Conservation (phyloP, 108 stramenopile genomes). For the Stephanodiscus triporus region DNA sequence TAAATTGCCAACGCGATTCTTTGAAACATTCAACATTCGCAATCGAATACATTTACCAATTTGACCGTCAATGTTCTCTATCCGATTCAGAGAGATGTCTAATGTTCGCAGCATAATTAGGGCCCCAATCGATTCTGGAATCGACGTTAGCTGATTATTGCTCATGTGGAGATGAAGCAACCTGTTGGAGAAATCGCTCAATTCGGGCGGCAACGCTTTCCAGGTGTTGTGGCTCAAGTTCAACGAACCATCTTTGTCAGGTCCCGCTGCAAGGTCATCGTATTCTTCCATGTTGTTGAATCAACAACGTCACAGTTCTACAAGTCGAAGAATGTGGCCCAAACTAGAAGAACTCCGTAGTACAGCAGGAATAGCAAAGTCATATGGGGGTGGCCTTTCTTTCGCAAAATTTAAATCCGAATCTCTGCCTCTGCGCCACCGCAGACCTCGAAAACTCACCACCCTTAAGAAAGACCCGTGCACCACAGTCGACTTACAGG, state of each 20-base stretch:
- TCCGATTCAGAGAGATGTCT: slow-evolving; percentile 35
- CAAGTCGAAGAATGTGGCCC: background rate
- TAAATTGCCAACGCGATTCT: slow-evolving; percentile 26
- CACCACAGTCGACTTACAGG: no score
- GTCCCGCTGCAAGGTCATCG: slow-evolving; percentile 31
- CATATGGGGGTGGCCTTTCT: no score
- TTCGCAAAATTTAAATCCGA: no score
- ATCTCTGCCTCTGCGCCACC: no score
- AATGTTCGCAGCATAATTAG: slow-evolving; percentile 35
- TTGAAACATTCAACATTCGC: slow-evolving; percentile 27
- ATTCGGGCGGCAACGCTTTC: slow-evolving; percentile 28
- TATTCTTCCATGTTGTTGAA: slow-evolving; percentile 38
- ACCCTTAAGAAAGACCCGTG: no score
- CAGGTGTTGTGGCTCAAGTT: slow-evolving; percentile 42
- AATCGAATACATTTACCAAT: slow-evolving; percentile 44
- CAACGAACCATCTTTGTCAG: slow-evolving; percentile 21
- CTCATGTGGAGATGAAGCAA: slow-evolving; percentile 29
- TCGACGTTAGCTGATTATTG: slow-evolving; percentile 23
- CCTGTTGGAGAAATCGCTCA: slow-evolving; percentile 14
- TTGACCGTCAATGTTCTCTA: slow-evolving; percentile 30
- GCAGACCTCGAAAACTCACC: no score
- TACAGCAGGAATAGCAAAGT: no score
- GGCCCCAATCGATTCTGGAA: slow-evolving; percentile 31
- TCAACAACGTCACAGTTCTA: background rate
- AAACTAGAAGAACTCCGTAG: background rate